These are phyloP conservation scores for Astrothelium macrocarpum DNA, from an alignment of 495 filamentous ascomycete species.

Conservation along the genomic window DNA sequence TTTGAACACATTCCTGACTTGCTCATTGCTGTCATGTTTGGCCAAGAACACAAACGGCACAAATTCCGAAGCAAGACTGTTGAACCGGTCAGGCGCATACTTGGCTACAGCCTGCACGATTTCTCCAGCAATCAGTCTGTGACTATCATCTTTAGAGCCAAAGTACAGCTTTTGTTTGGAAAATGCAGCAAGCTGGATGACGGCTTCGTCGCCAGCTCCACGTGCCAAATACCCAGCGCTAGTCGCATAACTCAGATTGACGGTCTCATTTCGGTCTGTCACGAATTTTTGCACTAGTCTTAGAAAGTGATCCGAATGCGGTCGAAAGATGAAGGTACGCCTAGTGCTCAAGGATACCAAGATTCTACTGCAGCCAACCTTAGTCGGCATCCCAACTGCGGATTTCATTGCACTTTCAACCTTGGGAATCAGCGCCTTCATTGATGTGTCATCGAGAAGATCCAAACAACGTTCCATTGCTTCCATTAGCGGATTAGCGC, in stretches of 20 bases:
- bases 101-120: constrained; percentile 72
- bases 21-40: constrained; percentile 72
- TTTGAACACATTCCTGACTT: constrained; percentile 62
- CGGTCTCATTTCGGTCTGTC: constrained; percentile 83
- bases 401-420: constrained; percentile 72
- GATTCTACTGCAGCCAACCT: constrained; percentile 79
- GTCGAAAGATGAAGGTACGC: constrained; percentile 60
- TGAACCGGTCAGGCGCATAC: constrained; percentile 76
- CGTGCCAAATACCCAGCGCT: constrained; percentile 78
- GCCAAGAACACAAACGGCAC: constrained; percentile 82
- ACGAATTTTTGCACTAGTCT: constrained; percentile 67
- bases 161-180: constrained; percentile 63
- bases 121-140: constrained; percentile 67
- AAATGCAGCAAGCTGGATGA: constrained; percentile 55
- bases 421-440: constrained; percentile 58
- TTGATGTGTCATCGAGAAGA: constrained; percentile 64
- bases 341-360: constrained; percentile 79
- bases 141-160: constrained; percentile 60
- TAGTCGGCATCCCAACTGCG: constrained; percentile 81
- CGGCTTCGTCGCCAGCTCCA: constrained; percentile 57
- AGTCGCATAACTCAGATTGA: constrained; percentile 74
- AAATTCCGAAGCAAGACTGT: constrained; percentile 58
- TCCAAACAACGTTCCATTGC: constrained; percentile 86
- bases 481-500: constrained; percentile 83
- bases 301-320: constrained; percentile 69